Evolutionary conservation across 108 stramenopile species (phyloP).

Genomic region (Nitzschia sp.): DNA sequence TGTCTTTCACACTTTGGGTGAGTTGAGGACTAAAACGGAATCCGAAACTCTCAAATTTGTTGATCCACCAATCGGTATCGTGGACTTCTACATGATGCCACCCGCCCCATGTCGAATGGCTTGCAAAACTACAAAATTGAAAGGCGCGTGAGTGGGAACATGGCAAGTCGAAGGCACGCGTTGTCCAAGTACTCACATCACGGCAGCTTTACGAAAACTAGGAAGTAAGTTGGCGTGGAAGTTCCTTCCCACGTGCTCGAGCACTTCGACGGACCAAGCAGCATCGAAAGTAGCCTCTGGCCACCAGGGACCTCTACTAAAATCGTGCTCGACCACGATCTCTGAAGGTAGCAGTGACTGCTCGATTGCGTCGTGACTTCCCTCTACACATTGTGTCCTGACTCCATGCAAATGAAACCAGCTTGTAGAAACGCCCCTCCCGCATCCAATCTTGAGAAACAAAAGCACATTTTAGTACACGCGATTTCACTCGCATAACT

Average conservation of each 20-base stretch:
- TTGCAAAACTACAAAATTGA: background rate
- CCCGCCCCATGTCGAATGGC: constrained; percentile 11
- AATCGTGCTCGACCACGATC: constrained; percentile 61
- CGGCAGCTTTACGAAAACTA: constrained; percentile 76
- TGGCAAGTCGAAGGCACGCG: too few relatives aligned
- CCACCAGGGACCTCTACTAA: constrained; percentile 86
- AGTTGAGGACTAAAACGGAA: constrained; percentile 54
- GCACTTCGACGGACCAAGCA: constrained; percentile 80
- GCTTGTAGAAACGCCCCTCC: constrained; percentile 59
- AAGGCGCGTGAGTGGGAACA: too few relatives aligned
- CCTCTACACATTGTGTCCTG: constrained; percentile 69
- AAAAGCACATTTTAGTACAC: background rate
- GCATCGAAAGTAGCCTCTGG: constrained; percentile 79
- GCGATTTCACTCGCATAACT: too few relatives aligned
- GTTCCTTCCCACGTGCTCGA: constrained; percentile 60
- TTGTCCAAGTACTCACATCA: constrained; percentile 83
- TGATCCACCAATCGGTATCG: constrained; percentile 70
- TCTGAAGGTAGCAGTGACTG: constrained; percentile 59
- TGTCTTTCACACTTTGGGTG: background rate
- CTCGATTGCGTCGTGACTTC: constrained; percentile 74
- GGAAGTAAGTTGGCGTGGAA: constrained; percentile 79
- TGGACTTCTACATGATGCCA: constrained; percentile 80
- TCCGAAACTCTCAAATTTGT: constrained; percentile 59
- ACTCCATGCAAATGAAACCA: constrained; percentile 76
- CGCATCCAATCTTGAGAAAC: constrained; percentile 62